Evolutionary conservation across 441 rosid genomes (phyloP), one percentile per base, ranked within the genome.

Genomic region (Macaranga tanarius): DNA sequence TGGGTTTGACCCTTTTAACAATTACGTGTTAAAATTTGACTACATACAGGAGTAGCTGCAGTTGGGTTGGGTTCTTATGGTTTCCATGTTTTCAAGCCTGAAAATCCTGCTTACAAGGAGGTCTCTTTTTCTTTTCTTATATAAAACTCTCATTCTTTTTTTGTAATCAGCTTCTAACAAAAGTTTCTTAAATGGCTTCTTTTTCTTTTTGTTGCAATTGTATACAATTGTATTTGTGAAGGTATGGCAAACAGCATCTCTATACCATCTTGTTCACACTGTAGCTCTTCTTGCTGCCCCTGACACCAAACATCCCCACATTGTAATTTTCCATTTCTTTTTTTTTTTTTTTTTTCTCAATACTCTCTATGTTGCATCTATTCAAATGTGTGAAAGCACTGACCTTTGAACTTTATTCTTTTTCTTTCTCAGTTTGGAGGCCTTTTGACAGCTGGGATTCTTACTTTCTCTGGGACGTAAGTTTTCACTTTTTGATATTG

Each of bases 191-290:
- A 34, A 34, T 34, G 38, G 38, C 6, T 34, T 34, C 38, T 34
- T 0, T 34, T 34, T 34, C 38, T 34, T 34, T 51, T 42, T 67
- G 19, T 13, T 10, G 13, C 34, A 45, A 34, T 34, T 34, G 4
- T 34, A 4, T 34, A 34, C 38, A 34, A 34, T 34, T 76, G 69
- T 28, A 57, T 70, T 47, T 42, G 34, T 55, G 65, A 67, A 92
- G 97, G 97, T 92, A n/a, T 92, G 97, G 99, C 93, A 92, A 56
- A 92, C 92, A 4, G 98, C 98, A 51, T 92, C 99, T 25, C 81
- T 90, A 54, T 95, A 91, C 80, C 98, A 95, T 86, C 79, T 92
- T 88, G 90, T 89, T 71, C 99, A 95, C 79, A 95, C 96, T 22
- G 95, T 93, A 28, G 97, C 98, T 65, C 87, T 95, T 68, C 75